Evolutionary conservation across 2,329 filamentous ascomycete species (phyloP).

Genomic region (Sclerotinia trifoliorum): DNA sequence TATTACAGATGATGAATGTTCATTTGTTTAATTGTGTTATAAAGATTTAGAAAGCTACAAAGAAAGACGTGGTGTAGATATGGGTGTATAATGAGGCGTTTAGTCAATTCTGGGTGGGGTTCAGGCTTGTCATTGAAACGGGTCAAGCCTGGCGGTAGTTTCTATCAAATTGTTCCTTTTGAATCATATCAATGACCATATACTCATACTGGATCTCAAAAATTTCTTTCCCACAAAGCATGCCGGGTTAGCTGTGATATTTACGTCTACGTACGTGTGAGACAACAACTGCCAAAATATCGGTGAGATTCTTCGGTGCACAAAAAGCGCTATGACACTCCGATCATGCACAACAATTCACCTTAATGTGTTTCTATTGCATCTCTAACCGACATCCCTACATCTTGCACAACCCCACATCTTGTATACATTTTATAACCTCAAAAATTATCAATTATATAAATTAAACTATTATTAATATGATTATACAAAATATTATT

Average conservation of each 20-base stretch:
- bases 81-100: background rate
- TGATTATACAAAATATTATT: too few species aligned
- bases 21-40: background rate
- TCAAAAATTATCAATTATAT: too few species aligned
- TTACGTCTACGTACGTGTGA: background rate
- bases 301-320: background rate
- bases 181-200: background rate
- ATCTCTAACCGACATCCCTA: too few species aligned
- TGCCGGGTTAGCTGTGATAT: background rate
- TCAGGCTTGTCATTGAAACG: background rate
- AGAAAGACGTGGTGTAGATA: background rate
- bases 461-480: too few species aligned
- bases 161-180: background rate
- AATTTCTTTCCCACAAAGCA: background rate
- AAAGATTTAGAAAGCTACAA: background rate
- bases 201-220: background rate
- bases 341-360: background rate
- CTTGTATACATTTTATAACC: too few species aligned
- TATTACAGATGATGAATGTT: constrained; percentile 3
- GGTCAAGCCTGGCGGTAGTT: background rate
- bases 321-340: background rate
- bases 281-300: background rate
- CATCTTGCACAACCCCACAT: too few species aligned
- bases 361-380: background rate
- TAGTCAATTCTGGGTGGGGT: background rate